These are phyloP conservation scores for Bolboschoenoplectus hybrid DNA, from an alignment of 202 grass and related monocot genomes.

Conservation along the genomic window DNA sequence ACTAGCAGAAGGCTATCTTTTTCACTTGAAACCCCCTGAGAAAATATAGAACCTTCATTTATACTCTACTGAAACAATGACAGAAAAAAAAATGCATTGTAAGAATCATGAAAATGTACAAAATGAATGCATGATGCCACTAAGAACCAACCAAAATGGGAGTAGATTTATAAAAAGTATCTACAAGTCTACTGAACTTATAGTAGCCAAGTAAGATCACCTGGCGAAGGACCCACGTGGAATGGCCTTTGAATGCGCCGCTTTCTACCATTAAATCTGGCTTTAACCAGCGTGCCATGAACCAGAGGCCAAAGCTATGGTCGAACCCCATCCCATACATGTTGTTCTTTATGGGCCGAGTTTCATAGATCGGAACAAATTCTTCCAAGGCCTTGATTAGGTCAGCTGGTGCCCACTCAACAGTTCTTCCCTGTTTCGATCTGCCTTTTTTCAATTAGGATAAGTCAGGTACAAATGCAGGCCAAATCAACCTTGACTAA, in stretches of 20 bases:
- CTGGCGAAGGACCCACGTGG: slow-evolving; percentile 73
- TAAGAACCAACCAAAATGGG: not conserved
- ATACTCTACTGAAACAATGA: not conserved
- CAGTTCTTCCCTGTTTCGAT: slow-evolving; percentile 68
- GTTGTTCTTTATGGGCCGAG: slow-evolving; percentile 87
- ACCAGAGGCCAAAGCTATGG: slow-evolving; percentile 96
- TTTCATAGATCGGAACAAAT: slow-evolving; percentile 81
- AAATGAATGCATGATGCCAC: slow-evolving; percentile 6
- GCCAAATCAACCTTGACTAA: not conserved
- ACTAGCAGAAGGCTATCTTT: not conserved
- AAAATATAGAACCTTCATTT: not conserved
- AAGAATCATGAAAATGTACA: not conserved
- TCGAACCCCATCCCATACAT: slow-evolving; percentile 84
- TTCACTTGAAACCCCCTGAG: not conserved
- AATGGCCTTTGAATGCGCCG: slow-evolving; percentile 85
- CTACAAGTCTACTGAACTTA: not conserved
- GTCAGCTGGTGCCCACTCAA: slow-evolving; percentile 70
- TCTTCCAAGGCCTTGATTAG: slow-evolving; percentile 74
- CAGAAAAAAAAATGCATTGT: not conserved
- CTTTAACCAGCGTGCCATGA: slow-evolving; percentile 85
- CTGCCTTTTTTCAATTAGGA: slow-evolving; percentile 68
- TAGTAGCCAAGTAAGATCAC: slow-evolving; percentile 28
- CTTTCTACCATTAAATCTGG: slow-evolving; percentile 91
- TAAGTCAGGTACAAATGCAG: slow-evolving; percentile 15
- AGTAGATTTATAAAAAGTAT: not conserved